phyloP scores from a whole-genome alignment of 352 stramenopile species.

The Globisporangium megalacanthum region DNA sequence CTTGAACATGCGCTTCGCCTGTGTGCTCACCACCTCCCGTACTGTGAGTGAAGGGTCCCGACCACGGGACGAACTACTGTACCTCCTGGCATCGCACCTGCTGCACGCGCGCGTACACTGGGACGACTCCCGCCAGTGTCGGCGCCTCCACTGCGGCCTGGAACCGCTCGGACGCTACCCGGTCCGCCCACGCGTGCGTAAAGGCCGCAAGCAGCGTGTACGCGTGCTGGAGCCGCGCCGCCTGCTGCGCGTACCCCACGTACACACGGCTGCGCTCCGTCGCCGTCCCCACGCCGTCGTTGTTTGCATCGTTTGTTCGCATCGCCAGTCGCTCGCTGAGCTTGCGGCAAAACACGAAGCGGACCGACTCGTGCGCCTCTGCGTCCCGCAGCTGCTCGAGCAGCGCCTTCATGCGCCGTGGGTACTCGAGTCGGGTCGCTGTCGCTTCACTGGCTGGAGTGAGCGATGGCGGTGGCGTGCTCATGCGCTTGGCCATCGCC shows the following conservation, averaged over 20 bases:
- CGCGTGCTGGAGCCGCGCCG: slow-evolving; percentile 24
- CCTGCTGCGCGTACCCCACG: slow-evolving; percentile 26
- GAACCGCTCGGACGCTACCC: slow-evolving; percentile 20
- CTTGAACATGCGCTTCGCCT: slow-evolving; percentile 39
- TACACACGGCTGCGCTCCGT: slow-evolving; percentile 18
- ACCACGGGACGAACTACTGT: not conserved
- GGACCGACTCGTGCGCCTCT: slow-evolving; percentile 30
- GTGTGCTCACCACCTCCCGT: not conserved
- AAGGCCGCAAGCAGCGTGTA: slow-evolving; percentile 31
- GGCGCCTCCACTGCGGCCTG: slow-evolving; percentile 21
- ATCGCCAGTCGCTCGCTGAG: slow-evolving; percentile 43
- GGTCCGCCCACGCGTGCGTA: slow-evolving; percentile 21
- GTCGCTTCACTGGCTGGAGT: not conserved
- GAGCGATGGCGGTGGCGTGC: not conserved
- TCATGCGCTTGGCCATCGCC: slow-evolving; percentile 23
- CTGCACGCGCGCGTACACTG: slow-evolving; percentile 42
- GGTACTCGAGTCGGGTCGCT: slow-evolving; percentile 33
- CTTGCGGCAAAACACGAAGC: slow-evolving; percentile 40
- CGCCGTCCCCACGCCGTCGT: not conserved
- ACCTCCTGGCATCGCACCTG: slow-evolving; percentile 23
- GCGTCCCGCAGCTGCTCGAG: slow-evolving; percentile 33
- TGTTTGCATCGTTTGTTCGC: not conserved
- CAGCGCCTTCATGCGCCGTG: slow-evolving; percentile 36
- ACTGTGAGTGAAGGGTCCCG: too few relatives aligned
- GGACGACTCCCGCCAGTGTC: slow-evolving; percentile 37